Conservation (phyloP, 345 rosid species). For the Gossypium arboreum region DNA sequence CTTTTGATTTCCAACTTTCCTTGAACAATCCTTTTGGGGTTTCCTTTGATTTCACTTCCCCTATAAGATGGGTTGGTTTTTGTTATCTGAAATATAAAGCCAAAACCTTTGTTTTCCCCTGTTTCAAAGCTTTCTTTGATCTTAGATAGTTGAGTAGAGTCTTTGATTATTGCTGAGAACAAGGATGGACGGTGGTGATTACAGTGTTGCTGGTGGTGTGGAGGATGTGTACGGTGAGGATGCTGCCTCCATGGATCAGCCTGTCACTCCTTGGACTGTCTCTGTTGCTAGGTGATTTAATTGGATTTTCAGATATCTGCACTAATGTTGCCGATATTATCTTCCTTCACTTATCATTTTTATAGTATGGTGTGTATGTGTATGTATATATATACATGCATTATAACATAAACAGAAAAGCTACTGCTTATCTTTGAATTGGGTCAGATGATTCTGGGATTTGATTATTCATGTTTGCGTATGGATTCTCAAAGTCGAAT, state of each 20-base stretch:
- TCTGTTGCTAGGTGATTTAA: slow-evolving; percentile 73
- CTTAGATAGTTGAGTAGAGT: slow-evolving; percentile 29
- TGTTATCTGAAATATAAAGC: background rate
- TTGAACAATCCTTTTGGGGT: background rate
- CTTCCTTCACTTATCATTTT: background rate
- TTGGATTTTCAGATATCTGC: background rate
- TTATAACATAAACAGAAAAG: no score
- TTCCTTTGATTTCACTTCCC: background rate
- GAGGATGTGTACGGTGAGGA: slow-evolving; percentile 82
- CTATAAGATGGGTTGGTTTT: slow-evolving; percentile 19
- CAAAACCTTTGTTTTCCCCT: background rate
- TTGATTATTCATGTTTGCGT: no score
- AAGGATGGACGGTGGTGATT: slow-evolving; percentile 36
- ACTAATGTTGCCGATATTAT: background rate
- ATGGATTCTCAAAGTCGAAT: no score
- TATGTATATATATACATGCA: background rate
- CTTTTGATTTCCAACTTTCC: slow-evolving; percentile 23
- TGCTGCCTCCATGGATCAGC: slow-evolving; percentile 77
- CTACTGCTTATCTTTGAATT: no score
- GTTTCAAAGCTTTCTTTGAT: slow-evolving; percentile 7
- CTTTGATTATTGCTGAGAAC: slow-evolving; percentile 20
- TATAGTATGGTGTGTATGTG: background rate
- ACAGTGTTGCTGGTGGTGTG: slow-evolving; percentile 47
- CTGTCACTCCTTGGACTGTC: slow-evolving; percentile 84
- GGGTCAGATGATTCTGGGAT: no score